Conservation (phyloP, 176 grass and related monocot species). For the Oryza longistaminata region DNA sequence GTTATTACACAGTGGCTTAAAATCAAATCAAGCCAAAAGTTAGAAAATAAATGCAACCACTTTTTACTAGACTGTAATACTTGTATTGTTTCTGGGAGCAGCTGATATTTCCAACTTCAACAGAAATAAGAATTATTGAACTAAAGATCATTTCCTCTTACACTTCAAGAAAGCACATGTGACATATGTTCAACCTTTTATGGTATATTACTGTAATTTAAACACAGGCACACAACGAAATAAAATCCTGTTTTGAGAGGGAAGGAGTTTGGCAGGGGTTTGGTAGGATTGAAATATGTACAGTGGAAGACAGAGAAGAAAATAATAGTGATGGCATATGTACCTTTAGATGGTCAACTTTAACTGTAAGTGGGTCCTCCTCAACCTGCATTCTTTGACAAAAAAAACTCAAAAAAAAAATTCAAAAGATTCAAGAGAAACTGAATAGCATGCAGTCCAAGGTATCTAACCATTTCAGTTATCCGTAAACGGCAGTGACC, state of each 20-base stretch:
- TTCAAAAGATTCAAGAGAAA: constrained; percentile 10
- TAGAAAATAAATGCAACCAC: background rate
- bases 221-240: background rate
- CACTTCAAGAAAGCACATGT: background rate
- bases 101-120: background rate
- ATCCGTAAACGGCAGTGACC: constrained; percentile 56
- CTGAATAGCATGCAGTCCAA: background rate
- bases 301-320: background rate
- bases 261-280: background rate
- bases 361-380: constrained; percentile 68
- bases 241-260: background rate
- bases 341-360: constrained; percentile 74
- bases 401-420: background rate
- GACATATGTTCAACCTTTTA: background rate
- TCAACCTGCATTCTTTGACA: constrained; percentile 49
- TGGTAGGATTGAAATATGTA: background rate
- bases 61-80: background rate
- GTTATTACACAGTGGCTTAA: background rate
- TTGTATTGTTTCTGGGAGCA: background rate
- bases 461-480: constrained; percentile 52
- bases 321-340: constrained; percentile 1
- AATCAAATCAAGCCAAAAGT: background rate
- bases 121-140: background rate
- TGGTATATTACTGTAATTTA: background rate
- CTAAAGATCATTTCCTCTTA: background rate